Conservation (phyloP, 257 asterid species). For the Sherardia arvensis region DNA sequence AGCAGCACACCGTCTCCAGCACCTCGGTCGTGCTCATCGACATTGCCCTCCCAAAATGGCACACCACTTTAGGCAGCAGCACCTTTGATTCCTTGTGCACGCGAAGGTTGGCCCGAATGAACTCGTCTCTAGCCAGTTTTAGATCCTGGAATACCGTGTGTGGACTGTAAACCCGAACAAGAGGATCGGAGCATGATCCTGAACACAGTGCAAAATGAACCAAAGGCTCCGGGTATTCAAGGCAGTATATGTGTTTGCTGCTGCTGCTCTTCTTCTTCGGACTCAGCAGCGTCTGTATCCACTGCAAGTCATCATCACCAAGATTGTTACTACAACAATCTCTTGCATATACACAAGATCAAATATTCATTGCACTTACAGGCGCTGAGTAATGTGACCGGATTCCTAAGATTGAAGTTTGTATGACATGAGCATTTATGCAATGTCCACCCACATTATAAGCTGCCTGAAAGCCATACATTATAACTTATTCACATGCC, state of each 20-base stretch:
- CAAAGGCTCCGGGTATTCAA: conserved; percentile 82
- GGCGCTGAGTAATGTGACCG: conserved; percentile 71
- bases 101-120: conserved; percentile 41
- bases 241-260: conserved; percentile 45
- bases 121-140: conserved; percentile 68
- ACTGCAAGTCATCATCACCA: conserved; percentile 35
- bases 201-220: conserved; percentile 86
- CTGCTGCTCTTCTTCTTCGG: conserved; percentile 77
- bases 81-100: conserved; percentile 57
- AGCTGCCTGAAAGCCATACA: conserved; percentile 43
- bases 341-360: background rate
- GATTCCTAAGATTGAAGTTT: conserved; percentile 67
- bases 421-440: conserved; percentile 73
- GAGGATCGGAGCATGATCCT: conserved; percentile 73
- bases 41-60: conserved; percentile 65
- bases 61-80: conserved; percentile 55
- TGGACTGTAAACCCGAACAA: conserved; percentile 59
- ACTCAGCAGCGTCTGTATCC: conserved; percentile 66
- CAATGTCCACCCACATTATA: conserved; percentile 82
- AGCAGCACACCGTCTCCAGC: conserved; percentile 38
- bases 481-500: background rate
- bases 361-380: conserved; percentile 19
- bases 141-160: conserved; percentile 54
- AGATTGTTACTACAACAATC: background rate
- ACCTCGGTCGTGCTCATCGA: conserved; percentile 46